A percentile compares a stretch with the other conserved stretches of the same genome.
Evolutionary conservation across 352 stramenopile species (phyloP).

Genomic region (Globisporangium irregulare): DNA sequence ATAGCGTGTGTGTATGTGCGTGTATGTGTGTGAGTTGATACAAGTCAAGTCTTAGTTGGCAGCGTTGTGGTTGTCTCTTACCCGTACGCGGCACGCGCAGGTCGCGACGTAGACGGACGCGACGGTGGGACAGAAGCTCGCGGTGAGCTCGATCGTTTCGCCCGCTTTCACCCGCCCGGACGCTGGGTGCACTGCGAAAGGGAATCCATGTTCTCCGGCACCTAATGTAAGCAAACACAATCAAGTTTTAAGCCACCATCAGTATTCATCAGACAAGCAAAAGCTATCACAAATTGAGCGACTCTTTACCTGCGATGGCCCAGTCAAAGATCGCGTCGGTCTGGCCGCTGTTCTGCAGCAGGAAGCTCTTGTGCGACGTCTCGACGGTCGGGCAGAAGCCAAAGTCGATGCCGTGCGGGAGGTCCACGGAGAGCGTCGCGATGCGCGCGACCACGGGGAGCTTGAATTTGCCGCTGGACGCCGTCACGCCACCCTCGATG

Average conservation of each 20-base stretch:
- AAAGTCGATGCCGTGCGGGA: conserved; percentile 78
- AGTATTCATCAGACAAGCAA: background rate
- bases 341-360: conserved; percentile 85
- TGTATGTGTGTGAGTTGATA: background rate
- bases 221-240: conserved; percentile 14
- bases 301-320: conserved; percentile 47
- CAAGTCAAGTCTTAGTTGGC: too few relatives aligned
- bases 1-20: background rate
- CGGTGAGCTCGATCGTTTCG: conserved; percentile 58
- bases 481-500: conserved; percentile 69
- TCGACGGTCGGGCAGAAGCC: conserved; percentile 89
- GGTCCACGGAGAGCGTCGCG: conserved; percentile 52
- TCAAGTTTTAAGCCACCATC: background rate
- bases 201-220: conserved; percentile 53
- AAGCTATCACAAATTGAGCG: background rate
- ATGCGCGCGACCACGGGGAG: conserved; percentile 86
- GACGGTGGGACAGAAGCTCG: conserved; percentile 61
- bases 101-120: conserved; percentile 88
- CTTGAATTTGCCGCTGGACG: conserved; percentile 74
- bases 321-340: conserved; percentile 86
- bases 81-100: conserved; percentile 53
- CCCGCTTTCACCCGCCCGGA: conserved; percentile 65
- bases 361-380: conserved; percentile 67
- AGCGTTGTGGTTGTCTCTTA: conserved; percentile 24
- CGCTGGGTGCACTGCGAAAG: conserved; percentile 79